Evolutionary conservation across 108 stramenopile species (phyloP).

Genomic region (Fistulifera pelliculosa): DNA sequence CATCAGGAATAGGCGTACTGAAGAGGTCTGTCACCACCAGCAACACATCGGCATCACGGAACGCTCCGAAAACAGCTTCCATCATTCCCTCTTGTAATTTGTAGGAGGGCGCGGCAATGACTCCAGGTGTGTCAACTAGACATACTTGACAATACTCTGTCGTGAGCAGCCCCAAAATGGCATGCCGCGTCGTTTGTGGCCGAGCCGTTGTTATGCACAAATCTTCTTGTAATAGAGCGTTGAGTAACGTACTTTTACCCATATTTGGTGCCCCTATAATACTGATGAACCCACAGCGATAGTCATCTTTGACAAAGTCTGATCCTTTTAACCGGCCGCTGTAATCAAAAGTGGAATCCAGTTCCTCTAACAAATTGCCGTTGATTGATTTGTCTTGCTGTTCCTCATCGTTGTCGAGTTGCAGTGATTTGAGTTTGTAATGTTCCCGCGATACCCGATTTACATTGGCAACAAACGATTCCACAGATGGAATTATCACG

Average conservation of each 20-base stretch:
- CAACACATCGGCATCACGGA: constrained; percentile 64
- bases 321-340: neutral
- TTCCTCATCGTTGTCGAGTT: no score
- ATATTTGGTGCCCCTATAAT: constrained; percentile 87
- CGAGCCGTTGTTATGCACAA: constrained; percentile 74
- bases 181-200: constrained; percentile 88
- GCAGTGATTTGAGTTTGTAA: no score
- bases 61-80: constrained; percentile 66
- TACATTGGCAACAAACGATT: no score
- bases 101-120: constrained; percentile 75
- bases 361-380: neutral
- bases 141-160: constrained; percentile 63
- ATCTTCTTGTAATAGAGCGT: constrained; percentile 64
- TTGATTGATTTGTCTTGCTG: no score
- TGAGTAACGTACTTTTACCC: constrained; percentile 87
- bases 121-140: constrained; percentile 85
- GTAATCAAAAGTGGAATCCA: neutral
- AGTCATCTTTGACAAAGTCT: constrained; percentile 6
- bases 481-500: no score
- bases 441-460: no score
- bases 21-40: constrained; percentile 81
- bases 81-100: constrained; percentile 83
- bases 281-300: constrained; percentile 55
- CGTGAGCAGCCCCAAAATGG: constrained; percentile 78
- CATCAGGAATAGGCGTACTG: constrained; percentile 57